These are phyloP conservation scores for Tinospora cordifolia DNA, from an alignment of 164 flowering plant genomes.

Conservation along the genomic window DNA sequence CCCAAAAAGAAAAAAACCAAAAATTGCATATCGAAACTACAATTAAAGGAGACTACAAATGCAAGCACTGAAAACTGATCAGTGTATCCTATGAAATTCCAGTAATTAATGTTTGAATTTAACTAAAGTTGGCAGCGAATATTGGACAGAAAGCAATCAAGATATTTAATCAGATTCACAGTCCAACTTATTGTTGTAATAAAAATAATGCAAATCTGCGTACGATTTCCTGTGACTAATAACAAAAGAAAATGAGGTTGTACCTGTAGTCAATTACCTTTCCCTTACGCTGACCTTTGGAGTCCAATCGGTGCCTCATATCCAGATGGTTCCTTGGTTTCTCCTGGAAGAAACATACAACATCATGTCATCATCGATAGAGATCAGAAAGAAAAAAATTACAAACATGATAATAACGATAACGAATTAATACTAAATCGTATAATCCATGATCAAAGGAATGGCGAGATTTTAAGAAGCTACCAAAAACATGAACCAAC, in stretches of 20 bases:
- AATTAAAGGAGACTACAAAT: too few species aligned
- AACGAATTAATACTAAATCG: not conserved
- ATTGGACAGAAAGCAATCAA: not conserved
- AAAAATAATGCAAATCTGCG: not conserved
- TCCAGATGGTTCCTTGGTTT: slow-evolving; percentile 94
- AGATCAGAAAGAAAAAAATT: not conserved
- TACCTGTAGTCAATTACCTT: slow-evolving; percentile 96
- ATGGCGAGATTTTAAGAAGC: too few species aligned
- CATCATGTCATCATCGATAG: not conserved
- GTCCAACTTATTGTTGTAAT: not conserved
- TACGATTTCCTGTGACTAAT: not conserved
- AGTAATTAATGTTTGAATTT: too few species aligned
- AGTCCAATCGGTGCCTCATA: slow-evolving; percentile 84
- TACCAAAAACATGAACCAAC: not conserved
- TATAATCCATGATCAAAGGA: not conserved
- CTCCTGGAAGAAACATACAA: slow-evolving; percentile 42
- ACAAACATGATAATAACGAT: not conserved
- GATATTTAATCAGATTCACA: too few species aligned
- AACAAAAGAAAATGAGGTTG: slow-evolving; percentile 2
- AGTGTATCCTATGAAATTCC: too few species aligned
- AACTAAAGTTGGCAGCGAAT: not conserved
- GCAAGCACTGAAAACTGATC: too few species aligned
- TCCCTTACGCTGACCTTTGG: slow-evolving; percentile 87
- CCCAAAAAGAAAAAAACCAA: too few species aligned
- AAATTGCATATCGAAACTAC: too few species aligned